phyloP scores from a whole-genome alignment of 2,329 filamentous ascomycete genomes.

The Trichophyton mentagrophytes region DNA sequence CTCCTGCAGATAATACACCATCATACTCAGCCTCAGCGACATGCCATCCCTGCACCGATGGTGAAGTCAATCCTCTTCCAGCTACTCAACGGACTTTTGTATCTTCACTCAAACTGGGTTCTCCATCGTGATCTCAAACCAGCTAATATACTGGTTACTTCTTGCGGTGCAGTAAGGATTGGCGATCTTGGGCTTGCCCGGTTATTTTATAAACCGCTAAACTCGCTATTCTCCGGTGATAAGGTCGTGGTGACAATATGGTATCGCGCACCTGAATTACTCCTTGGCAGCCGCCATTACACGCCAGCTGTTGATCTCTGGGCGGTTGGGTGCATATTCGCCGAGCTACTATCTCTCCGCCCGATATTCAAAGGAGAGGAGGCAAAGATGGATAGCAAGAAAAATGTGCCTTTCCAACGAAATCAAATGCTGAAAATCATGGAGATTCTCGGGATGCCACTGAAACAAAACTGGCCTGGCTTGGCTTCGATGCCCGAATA shows the following conservation, averaged over 20 bases:
- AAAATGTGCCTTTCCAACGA: constrained; percentile 89
- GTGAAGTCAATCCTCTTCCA: constrained; percentile 94
- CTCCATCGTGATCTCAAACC: constrained; percentile 94
- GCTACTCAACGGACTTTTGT: constrained; percentile 84
- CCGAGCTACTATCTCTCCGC: constrained; percentile 74
- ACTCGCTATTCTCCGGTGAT: constrained; percentile 82
- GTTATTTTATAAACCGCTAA: constrained; percentile 84
- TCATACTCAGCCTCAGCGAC: constrained; percentile 76
- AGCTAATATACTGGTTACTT: constrained; percentile 97
- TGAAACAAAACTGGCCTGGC: constrained; percentile 77
- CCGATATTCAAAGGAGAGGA: constrained; percentile 99
- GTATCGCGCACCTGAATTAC: constrained; percentile 90
- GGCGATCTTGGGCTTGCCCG: constrained; percentile 86
- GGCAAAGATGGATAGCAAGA: constrained; percentile 97
- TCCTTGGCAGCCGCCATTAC: constrained; percentile 89
- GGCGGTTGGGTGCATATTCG: constrained; percentile 97
- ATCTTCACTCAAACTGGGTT: constrained; percentile 93
- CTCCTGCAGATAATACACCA: constrained; percentile 96
- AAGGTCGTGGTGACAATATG: constrained; percentile 99
- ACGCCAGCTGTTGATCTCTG: constrained; percentile 94
- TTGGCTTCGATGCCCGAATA: constrained; percentile 80
- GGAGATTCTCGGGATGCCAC: constrained; percentile 85
- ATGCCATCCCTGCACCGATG: constrained; percentile 75
- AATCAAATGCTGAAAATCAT: constrained; percentile 99
- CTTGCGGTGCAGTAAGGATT: constrained; percentile 78